These are phyloP conservation scores for Trichophyton verrucosum DNA, from an alignment of 2,329 filamentous ascomycete species.

Conservation along the genomic window DNA sequence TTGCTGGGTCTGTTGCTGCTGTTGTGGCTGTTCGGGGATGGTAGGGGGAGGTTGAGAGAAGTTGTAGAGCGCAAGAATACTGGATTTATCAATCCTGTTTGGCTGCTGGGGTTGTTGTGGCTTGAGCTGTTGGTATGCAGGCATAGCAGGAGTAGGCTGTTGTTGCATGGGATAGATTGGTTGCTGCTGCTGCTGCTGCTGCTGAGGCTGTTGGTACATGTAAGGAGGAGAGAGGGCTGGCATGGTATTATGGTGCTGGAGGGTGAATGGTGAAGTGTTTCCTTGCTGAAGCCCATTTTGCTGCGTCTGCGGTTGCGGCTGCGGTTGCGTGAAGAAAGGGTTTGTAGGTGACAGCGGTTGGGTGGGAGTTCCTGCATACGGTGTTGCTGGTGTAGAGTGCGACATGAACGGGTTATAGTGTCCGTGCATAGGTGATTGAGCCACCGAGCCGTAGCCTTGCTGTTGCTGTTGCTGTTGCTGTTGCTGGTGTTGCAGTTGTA, in stretches of 20 bases:
- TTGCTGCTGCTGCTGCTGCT: conserved; percentile 10
- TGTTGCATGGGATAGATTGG: conserved; percentile 17
- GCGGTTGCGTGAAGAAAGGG: conserved; percentile 26
- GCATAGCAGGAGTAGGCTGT: conserved; percentile 10
- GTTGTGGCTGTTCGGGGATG: conserved; percentile 24
- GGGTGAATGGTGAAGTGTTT: conserved; percentile 17
- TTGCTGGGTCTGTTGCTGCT: conserved; percentile 17
- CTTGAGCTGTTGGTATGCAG: conserved; percentile 8
- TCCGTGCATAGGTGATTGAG: conserved; percentile 16
- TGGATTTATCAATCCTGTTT: conserved; percentile 33
- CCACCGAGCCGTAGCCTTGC: conserved; percentile 9
- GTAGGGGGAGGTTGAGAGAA: conserved; percentile 28
- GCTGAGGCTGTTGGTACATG: not conserved
- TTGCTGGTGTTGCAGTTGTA: conserved; percentile 9
- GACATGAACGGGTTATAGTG: conserved; percentile 17
- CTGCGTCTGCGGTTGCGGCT: conserved; percentile 7
- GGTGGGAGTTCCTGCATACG: conserved; percentile 17
- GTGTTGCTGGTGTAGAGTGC: conserved; percentile 17
- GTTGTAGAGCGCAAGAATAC: conserved; percentile 37
- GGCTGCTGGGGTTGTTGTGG: conserved; percentile 14
- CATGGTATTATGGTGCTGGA: conserved; percentile 12
- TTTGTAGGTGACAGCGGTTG: conserved; percentile 18
- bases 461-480: conserved; percentile 17
- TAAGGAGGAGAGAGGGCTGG: not conserved
- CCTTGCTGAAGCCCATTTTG: conserved; percentile 9